Evolutionary conservation across 1,284 basidiomycete genomes (phyloP), one percentile per base, ranked within the genome.

Genomic region (Fomitopsis betulina): DNA sequence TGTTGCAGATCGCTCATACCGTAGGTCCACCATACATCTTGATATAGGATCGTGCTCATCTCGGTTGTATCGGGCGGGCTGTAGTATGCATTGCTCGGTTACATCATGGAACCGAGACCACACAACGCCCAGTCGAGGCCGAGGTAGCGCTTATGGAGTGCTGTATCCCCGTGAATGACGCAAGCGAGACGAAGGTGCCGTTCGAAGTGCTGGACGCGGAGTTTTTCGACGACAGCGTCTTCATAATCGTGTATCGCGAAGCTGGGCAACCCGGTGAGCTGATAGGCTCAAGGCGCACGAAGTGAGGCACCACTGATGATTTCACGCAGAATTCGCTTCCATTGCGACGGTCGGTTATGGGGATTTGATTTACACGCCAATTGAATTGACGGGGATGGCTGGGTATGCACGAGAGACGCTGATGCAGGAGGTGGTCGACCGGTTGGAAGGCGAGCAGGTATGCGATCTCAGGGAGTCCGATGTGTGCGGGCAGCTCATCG

Each of bases 201-300:
- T 60, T 86, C 64, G 77, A 85, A 59, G 66, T 90, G 53, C 69
- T 89, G 65, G 85, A 86, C 66, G 78, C 76, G 56, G 86, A 88
- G 58, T 91, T 91, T 72, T 90, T 91, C 69, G 89, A 92, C 74
- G 85, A 89, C 66, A 79, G 86, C 69, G 76, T 70, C 66, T 67
- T 89, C 57, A 77, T 89, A 63, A 74, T 89, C 63, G 78, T 89
- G 59, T 85, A 82, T 73, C 63, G 70, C 40, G 47, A 56, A 54
- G 47, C 58, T 52, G 54, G 58, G 49, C 53, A 59, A 38, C 27
- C 50, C 52, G 62, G 68, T 65, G 54, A 67, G 65, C 69, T 73
- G 42, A 9, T 7, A 8, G 33, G n/a, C 30, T 21, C 33, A 47
- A 47, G 25, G 45, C 45, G n/a, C 30, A 33, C 39, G 56, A 45